Evolutionary conservation across 1,284 basidiomycete species (phyloP), one percentile per base, ranked within the genome.

Genomic region (Athelia psychrophila): DNA sequence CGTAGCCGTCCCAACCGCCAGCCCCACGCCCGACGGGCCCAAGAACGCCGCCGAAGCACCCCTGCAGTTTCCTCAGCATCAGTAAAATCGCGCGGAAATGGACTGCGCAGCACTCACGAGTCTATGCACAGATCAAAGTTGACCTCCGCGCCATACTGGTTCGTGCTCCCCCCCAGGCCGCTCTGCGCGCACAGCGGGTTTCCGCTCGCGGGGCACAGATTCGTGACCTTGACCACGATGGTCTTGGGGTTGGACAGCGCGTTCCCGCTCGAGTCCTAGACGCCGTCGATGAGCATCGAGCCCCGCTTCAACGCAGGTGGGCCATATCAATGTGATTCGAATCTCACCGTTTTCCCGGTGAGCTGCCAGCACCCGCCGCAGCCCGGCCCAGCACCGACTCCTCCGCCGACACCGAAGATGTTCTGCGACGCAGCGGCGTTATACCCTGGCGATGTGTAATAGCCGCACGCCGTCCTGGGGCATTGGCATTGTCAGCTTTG

Each of bases 71-170:
- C n/a, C 6, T 42, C 20, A 12, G 12, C 42, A 12, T 10, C 33
- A 42, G 38, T 16, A 18, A 8, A 6, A n/a, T 42, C 38, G 6
- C 6, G n/a, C 20, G n/a, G n/a, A 5, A 42, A 42, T 6, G 8
- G 20, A n/a, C n/a, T n/a, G n/a, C n/a, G n/a, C n/a, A n/a, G n/a
- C 6, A n/a, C 38, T 42, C n/a, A 42, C 44, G 44, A 46, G 44
- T 46, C 24, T 19, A 46, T 46, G 44, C 44, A 46, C 19, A 46
- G 25, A 27, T 46, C 44, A n/a, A 46, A 46, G 44, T 46, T 46
- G 24, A 46, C 44, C 22, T 46, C 25, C 44, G 44, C 44, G 9
- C 44, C 44, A 18, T 46, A 46, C 24, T 46, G 44, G 24, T 46
- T 46, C 20, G 24, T 27, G 24, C 25, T 27, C 8, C 8, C n/a